Base-by-base conservation (phyloP, 148 eudicot species). In the Euryodendron excelsum region DNA sequence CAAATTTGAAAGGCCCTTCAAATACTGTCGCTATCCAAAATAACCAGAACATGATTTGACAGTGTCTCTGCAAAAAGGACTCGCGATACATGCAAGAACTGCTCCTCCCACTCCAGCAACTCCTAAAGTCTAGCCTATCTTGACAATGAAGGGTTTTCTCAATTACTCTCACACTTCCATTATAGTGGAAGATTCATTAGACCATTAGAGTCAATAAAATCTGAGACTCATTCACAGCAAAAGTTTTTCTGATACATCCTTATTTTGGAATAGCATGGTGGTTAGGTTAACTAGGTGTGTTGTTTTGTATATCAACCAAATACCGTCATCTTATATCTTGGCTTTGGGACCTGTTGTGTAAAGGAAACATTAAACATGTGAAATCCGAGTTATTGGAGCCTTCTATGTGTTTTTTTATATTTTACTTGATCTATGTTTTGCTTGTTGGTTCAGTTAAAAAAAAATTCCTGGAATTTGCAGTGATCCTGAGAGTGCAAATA, bases 401-500 rank as follows among this genome's bases (percentile, higher is more conserved):
- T n/a, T n/a, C n/a, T n/a, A n/a, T n/a, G n/a, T n/a, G n/a, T n/a
- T n/a, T n/a, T n/a, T 33, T 3, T 73, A 17, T 56, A 50, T 39
- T 36, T 9, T n/a, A n/a, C n/a, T 7, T 31, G 12, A 12, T 62
- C 27, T 77, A 3, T 53, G 44, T 63, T 60, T 39, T 76, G 17
- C 28, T 50, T 56, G 47, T 31, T 17, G 25, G 4, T 67, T 50
- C 4, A 0, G 14, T 52, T 30, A 6, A 37, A 25, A 12, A 4
- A 15, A 55, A 5, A n/a, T 64, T 55, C 0, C 8, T 45, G 52
- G 14, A 41, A 27, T 66, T 76, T 85, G 53, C 89, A 95, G 98
- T 75, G 91, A 87, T 78, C 62, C 84, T 21, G 99, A 88, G 85
- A 83, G 89, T 77, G 82, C 90, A 72, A 91, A 96, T 89, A 77